Evolutionary conservation across 2,329 filamentous ascomycete genomes (phyloP).

Genomic region (Alternaria triticimaculans): DNA sequence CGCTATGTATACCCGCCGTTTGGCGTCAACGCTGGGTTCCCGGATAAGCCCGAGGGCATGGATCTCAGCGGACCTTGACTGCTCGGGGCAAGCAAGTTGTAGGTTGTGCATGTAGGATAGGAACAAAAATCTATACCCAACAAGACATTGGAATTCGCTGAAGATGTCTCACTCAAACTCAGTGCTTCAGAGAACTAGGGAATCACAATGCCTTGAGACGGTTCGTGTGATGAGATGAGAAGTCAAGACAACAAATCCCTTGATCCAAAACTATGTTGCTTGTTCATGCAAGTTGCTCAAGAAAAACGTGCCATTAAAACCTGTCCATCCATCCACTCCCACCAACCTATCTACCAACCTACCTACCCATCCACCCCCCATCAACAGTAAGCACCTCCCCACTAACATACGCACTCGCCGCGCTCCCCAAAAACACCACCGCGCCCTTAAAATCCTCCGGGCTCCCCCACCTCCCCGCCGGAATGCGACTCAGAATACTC

Average conservation of each 20-base stretch:
- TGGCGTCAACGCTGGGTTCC: slow-evolving; percentile 58
- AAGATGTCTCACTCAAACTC: not conserved
- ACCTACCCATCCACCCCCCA: slow-evolving; percentile 92
- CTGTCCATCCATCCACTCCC: not conserved
- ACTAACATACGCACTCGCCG: slow-evolving; percentile 79
- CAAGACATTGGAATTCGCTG: not conserved
- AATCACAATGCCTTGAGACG: not conserved
- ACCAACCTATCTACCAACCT: slow-evolving; percentile 16
- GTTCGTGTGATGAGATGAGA: not conserved
- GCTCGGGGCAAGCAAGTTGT: slow-evolving; percentile 11
- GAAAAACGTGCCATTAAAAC: not conserved
- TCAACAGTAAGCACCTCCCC: slow-evolving; percentile 85
- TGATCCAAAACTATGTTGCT: not conserved
- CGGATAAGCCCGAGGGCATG: slow-evolving; percentile 53
- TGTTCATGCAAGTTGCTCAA: not conserved
- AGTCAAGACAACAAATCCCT: not conserved
- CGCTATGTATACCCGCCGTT: slow-evolving; percentile 59
- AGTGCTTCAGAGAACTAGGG: not conserved
- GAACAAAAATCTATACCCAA: slow-evolving; percentile 19
- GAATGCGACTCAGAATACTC: slow-evolving; percentile 81
- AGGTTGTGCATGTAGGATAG: slow-evolving; percentile 2
- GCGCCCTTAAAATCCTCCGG: slow-evolving; percentile 90
- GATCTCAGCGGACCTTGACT: slow-evolving; percentile 43
- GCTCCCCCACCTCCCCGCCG: slow-evolving; percentile 80
- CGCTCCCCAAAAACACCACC: slow-evolving; percentile 77